Evolutionary conservation across 768 basidiomycete genomes (phyloP), one percentile per base, ranked within the genome.

Genomic region (Crucibulum laeve): DNA sequence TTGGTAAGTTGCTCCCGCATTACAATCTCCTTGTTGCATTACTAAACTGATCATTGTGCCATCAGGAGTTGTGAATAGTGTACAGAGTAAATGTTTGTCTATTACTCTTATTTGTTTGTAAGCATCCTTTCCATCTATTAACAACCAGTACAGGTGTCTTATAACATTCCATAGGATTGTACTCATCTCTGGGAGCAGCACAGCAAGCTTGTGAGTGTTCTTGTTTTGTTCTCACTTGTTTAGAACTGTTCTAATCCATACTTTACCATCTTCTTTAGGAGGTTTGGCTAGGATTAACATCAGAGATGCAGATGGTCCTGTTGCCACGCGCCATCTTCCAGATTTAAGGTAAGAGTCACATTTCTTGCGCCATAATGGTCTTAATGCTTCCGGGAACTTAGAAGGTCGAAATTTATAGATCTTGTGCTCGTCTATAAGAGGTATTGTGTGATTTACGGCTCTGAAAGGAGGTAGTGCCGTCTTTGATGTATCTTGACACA

Each of bases 41-140:
- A 73, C 68, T 0, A 55, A 40, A 25, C 67, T 68, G 5, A 58
- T 60, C 65, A 73, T 70, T 5, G 57, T 70, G 0, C 70, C 69
- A 50, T 64, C 59, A 26, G 60, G 61, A 0, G 61, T 70, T 0
- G 58, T 64, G 48, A 70, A 24, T 41, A 57, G 35, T 17, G 51
- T 24, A 2, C 47, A 1, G 0, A 37, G 18, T 10, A 62, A 57
- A 39, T 61, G 51, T 26, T 53, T 55, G 2, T 55, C 54, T 7
- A 47, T 32, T 0, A 60, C 43, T 0, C 45, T 38, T 14, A 58
- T 54, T 34, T 68, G 66, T 41, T 70, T 60, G 46, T 64, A 69
- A 0, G 65, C 63, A 25, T 64, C 51, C 14, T 55, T 55, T 33
- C 58, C 42, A 45, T 70, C 65, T 2, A 68, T 46, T 21, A 59